Conservation (phyloP, 2,329 filamentous ascomycete species). For the Ophiostoma sp. region DNA sequence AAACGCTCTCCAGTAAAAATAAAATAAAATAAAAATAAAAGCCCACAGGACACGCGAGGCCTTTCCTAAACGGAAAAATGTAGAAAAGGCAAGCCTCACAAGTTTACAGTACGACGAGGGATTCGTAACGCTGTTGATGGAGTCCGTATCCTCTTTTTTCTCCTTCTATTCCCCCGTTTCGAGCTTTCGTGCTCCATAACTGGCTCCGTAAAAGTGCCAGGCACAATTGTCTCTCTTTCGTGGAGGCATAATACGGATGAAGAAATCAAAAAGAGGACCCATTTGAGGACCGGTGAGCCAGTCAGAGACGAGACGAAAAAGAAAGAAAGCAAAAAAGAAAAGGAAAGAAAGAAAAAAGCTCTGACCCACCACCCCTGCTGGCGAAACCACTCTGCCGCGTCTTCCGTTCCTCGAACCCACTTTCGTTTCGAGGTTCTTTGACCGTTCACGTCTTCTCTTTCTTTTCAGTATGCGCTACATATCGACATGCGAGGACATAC, state of each 20-base stretch:
- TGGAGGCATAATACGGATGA: conserved; percentile 1
- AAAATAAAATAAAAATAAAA: not conserved
- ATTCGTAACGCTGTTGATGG: not conserved
- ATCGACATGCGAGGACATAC: not conserved
- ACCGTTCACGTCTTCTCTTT: not conserved
- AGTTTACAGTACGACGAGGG: not conserved
- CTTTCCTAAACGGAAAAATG: conserved; percentile 22
- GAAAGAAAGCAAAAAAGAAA: not conserved
- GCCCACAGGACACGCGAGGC: conserved; percentile 17
- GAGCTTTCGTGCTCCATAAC: not conserved
- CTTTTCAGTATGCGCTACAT: conserved; percentile 2
- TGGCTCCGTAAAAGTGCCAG: not conserved
- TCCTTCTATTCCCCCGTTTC: not conserved
- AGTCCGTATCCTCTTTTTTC: conserved; percentile 15
- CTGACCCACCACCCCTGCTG: not conserved
- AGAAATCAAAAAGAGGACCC: not conserved
- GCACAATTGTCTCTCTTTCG: not conserved
- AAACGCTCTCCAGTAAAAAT: not conserved
- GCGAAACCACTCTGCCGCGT: conserved; percentile 3
- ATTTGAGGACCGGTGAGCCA: not conserved
- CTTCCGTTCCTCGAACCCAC: conserved; percentile 11
- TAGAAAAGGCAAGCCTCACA: not conserved
- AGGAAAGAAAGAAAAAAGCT: not conserved
- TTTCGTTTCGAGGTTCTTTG: not conserved
- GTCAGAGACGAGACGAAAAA: not conserved